Evolutionary conservation across 78 protist genomes (phyloP).

Genomic region (Pigoraptor vietnamica): DNA sequence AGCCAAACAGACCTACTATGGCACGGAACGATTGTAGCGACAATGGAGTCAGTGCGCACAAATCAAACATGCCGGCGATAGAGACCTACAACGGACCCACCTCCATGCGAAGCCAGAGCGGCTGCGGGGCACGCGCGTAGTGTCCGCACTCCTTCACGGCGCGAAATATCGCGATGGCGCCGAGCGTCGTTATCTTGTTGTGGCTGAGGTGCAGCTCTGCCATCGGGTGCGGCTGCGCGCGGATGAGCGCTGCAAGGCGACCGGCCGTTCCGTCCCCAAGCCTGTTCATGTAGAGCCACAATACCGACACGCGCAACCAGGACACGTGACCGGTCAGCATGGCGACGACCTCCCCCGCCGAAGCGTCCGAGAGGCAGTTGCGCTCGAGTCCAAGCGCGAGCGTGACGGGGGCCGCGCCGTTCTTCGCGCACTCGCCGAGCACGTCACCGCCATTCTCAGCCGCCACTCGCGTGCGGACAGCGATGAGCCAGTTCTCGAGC

Average conservation of each 20-base stretch:
- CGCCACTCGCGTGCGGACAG: background rate
- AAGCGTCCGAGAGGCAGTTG: background rate
- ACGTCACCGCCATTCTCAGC: background rate
- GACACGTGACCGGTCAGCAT: background rate
- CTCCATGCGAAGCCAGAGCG: background rate
- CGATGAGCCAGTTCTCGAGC: background rate
- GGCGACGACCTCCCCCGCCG: background rate
- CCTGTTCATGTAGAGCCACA: background rate
- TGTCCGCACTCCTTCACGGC: background rate
- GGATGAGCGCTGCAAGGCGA: background rate
- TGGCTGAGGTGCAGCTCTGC: background rate
- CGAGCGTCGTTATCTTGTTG: background rate
- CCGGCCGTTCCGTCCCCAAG: background rate
- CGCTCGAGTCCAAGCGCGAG: background rate
- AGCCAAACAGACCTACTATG: too few species aligned
- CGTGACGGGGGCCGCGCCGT: background rate
- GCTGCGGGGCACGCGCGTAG: background rate
- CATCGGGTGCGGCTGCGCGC: background rate
- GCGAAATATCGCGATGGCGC: background rate
- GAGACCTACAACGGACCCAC: background rate
- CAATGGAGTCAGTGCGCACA: too few species aligned
- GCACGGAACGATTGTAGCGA: too few species aligned
- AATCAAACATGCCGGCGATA: too few species aligned
- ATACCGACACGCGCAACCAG: background rate
- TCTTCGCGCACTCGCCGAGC: background rate